These are phyloP conservation scores for Wickerhamomyces chambardii DNA, from an alignment of 805 yeast species.

Conservation along the genomic window DNA sequence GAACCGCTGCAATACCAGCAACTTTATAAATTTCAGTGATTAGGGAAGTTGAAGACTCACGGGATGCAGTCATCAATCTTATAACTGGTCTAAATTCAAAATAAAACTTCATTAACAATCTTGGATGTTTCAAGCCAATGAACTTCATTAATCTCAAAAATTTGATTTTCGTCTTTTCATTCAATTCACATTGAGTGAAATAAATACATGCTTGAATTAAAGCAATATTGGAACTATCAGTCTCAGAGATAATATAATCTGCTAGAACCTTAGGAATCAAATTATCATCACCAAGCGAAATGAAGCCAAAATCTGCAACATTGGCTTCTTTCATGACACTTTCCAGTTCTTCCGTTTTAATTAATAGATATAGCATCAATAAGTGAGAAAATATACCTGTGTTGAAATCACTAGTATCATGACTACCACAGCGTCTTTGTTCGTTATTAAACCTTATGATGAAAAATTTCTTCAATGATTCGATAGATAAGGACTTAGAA, in stretches of 20 bases:
- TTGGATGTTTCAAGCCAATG: slow-evolving; percentile 22
- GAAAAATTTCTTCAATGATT: slow-evolving; percentile 33
- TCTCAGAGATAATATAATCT: slow-evolving; percentile 22
- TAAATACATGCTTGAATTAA: slow-evolving; percentile 24
- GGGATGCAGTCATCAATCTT: slow-evolving; percentile 14
- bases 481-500: slow-evolving; percentile 38
- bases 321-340: slow-evolving; percentile 24
- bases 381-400: slow-evolving; percentile 14
- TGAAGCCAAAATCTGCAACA: slow-evolving; percentile 20
- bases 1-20: slow-evolving; percentile 20
- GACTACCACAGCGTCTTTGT: slow-evolving; percentile 5
- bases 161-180: slow-evolving; percentile 25
- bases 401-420: slow-evolving; percentile 5
- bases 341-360: slow-evolving; percentile 27
- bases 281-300: slow-evolving; percentile 21
- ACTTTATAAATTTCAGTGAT: slow-evolving; percentile 20
- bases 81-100: slow-evolving; percentile 19
- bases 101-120: slow-evolving; percentile 22
- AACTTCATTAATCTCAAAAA: slow-evolving; percentile 22
- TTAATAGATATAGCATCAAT: slow-evolving; percentile 25
- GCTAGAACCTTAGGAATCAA: slow-evolving; percentile 28
- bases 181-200: slow-evolving; percentile 22
- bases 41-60: slow-evolving; percentile 13
- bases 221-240: slow-evolving; percentile 20
- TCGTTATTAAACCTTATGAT: slow-evolving; percentile 31